A percentile compares a stretch with the other conserved stretches of the same genome.
These are phyloP conservation scores for Tubosaeta sp. DNA, from an alignment of 768 basidiomycete species.

Conservation along the genomic window DNA sequence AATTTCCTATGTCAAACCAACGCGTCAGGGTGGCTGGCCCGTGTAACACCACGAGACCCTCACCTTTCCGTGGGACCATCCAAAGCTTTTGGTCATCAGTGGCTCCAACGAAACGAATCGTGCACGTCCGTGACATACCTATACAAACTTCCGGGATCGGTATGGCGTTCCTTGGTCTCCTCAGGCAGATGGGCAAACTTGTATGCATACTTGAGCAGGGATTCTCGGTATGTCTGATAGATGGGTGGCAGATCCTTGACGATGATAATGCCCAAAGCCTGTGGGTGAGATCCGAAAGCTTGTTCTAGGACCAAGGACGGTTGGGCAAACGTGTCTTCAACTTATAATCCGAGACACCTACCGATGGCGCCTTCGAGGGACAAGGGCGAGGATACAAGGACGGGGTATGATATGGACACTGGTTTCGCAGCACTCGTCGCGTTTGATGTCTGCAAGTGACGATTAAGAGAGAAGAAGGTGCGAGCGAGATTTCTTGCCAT, in stretches of 20 bases:
- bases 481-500: slow-evolving; percentile 17
- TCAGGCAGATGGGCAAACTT: slow-evolving; percentile 72
- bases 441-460: slow-evolving; percentile 13
- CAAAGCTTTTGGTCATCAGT: slow-evolving; percentile 54
- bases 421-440: slow-evolving; percentile 13
- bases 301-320: slow-evolving; percentile 43
- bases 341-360: slow-evolving; percentile 23
- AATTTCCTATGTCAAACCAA: slow-evolving; percentile 55
- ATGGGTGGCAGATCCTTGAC: slow-evolving; percentile 72
- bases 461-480: slow-evolving; percentile 2
- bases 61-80: slow-evolving; percentile 98
- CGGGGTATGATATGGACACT: slow-evolving; percentile 59
- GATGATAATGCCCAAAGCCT: slow-evolving; percentile 77
- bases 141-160: slow-evolving; percentile 68
- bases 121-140: slow-evolving; percentile 45
- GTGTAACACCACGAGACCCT: background rate
- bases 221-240: slow-evolving; percentile 61
- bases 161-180: slow-evolving; percentile 63
- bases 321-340: background rate
- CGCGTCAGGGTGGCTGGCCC: background rate
- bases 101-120: background rate
- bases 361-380: slow-evolving; percentile 61
- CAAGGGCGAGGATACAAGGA: slow-evolving; percentile 49
- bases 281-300: slow-evolving; percentile 78
- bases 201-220: slow-evolving; percentile 71